Evolutionary conservation across 2,329 filamentous ascomycete species (phyloP).

Genomic region (Pyrenophora teres): DNA sequence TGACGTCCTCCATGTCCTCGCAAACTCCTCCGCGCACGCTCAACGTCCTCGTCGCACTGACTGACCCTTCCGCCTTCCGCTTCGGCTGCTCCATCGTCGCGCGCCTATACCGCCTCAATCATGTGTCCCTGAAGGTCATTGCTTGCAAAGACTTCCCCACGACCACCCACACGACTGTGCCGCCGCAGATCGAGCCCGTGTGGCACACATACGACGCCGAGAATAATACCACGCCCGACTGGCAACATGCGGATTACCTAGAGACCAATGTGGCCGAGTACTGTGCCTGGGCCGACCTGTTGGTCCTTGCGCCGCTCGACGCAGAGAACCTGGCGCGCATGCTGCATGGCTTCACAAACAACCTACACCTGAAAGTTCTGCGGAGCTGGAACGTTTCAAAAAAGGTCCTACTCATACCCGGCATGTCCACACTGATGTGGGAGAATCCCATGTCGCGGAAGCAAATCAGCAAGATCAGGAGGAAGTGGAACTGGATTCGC

Average conservation of each 20-base stretch:
- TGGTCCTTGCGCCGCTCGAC: constrained; percentile 83
- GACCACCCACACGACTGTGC: constrained; percentile 26
- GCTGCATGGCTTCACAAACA: constrained; percentile 82
- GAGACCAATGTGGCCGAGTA: constrained; percentile 68
- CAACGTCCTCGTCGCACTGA: constrained; percentile 66
- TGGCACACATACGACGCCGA: constrained; percentile 39
- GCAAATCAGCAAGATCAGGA: constrained; percentile 79
- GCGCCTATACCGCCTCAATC: constrained; percentile 70
- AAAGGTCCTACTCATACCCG: constrained; percentile 80
- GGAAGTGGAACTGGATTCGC: constrained; percentile 86
- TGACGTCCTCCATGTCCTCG: constrained; percentile 25
- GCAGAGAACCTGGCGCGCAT: constrained; percentile 85
- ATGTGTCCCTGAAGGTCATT: constrained; percentile 55
- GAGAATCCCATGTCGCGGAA: constrained; percentile 86
- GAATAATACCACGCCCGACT: constrained; percentile 21
- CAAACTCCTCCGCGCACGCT: constrained; percentile 32
- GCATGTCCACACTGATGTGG: constrained; percentile 90
- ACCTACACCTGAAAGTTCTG: constrained; percentile 77
- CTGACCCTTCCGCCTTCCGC: constrained; percentile 67
- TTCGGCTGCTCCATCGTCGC: constrained; percentile 70
- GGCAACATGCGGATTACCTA: constrained; percentile 31
- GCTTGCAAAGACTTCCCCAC: constrained; percentile 35
- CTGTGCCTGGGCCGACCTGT: constrained; percentile 84
- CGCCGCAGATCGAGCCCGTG: constrained; percentile 33
- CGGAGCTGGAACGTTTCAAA: constrained; percentile 88